A percentile compares a stretch with the other conserved stretches of the same genome.
phyloP scores from a whole-genome alignment of 163 green algal species.

The Smithsoniella earleae region DNA sequence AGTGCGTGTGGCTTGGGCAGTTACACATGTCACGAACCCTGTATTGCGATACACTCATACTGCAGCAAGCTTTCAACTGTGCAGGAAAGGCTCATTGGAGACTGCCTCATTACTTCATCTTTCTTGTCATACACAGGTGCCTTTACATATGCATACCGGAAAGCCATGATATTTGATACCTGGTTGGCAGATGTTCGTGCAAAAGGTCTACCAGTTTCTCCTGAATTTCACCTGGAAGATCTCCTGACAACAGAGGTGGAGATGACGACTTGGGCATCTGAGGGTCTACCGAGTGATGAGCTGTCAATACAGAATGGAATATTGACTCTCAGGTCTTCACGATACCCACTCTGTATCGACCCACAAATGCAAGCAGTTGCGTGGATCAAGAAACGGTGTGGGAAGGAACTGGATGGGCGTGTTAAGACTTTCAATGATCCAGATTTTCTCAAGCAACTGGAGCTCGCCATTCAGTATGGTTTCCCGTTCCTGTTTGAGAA shows the following conservation, averaged over 20 bases:
- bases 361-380: slow-evolving; percentile 77
- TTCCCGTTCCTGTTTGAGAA: slow-evolving; percentile 83
- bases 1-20: too few species aligned
- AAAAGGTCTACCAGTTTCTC: slow-evolving; percentile 52
- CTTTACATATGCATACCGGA: slow-evolving; percentile 75
- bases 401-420: slow-evolving; percentile 67
- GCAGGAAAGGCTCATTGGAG: slow-evolving; percentile 56
- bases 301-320: slow-evolving; percentile 81
- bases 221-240: slow-evolving; percentile 61
- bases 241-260: slow-evolving; percentile 74
- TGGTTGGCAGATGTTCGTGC: slow-evolving; percentile 60
- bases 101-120: slow-evolving; percentile 71
- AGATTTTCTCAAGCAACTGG: slow-evolving; percentile 84
- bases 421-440: slow-evolving; percentile 81
- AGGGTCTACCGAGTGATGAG: slow-evolving; percentile 74
- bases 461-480: slow-evolving; percentile 81
- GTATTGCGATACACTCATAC: too few species aligned
- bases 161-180: slow-evolving; percentile 61
- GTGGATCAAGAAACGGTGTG: slow-evolving; percentile 78
- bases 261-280: slow-evolving; percentile 56
- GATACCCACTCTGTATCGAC: slow-evolving; percentile 81
- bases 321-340: slow-evolving; percentile 51
- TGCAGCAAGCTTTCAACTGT: too few species aligned
- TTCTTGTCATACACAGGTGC: slow-evolving; percentile 75
- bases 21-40: background rate